phyloP scores from a whole-genome alignment of 2,329 filamentous ascomycete species.

The Botryotinia globosa region DNA sequence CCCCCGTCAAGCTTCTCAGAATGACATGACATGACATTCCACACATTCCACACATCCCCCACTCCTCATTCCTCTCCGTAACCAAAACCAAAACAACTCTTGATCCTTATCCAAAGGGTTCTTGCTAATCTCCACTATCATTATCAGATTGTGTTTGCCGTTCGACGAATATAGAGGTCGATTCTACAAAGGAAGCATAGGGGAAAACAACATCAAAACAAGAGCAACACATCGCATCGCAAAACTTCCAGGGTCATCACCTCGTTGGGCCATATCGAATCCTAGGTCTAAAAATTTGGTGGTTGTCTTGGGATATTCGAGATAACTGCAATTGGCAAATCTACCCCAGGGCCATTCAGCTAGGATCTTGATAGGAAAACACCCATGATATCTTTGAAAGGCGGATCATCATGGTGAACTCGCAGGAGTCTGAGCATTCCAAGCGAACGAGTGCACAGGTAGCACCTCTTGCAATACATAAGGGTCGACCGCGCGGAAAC shows the following conservation, averaged over 20 bases:
- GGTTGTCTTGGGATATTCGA: not conserved
- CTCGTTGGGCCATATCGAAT: not conserved
- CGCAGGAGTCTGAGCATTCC: conserved; percentile 32
- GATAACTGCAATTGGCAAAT: not conserved
- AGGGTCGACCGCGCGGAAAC: conserved; percentile 40
- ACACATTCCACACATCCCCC: conserved; percentile 17
- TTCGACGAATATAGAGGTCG: not conserved
- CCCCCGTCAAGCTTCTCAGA: conserved; percentile 9
- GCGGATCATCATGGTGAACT: conserved; percentile 35
- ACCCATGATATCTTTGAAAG: conserved; percentile 16
- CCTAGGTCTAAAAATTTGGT: not conserved
- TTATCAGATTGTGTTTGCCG: conserved; percentile 9
- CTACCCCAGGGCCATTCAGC: not conserved
- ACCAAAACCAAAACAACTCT: conserved; percentile 16
- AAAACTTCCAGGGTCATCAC: not conserved
- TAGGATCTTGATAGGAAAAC: not conserved
- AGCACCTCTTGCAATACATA: conserved; percentile 56
- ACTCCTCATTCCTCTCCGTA: conserved; percentile 3
- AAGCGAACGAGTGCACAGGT: conserved; percentile 57
- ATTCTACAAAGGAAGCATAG: not conserved
- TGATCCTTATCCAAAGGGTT: conserved; percentile 9
- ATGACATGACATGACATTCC: conserved; percentile 19
- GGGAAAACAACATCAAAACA: conserved; percentile 2
- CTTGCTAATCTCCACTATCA: conserved; percentile 21
- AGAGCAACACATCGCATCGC: not conserved